Conservation (phyloP, 441 rosid species). For the Adansonia gregorii region DNA sequence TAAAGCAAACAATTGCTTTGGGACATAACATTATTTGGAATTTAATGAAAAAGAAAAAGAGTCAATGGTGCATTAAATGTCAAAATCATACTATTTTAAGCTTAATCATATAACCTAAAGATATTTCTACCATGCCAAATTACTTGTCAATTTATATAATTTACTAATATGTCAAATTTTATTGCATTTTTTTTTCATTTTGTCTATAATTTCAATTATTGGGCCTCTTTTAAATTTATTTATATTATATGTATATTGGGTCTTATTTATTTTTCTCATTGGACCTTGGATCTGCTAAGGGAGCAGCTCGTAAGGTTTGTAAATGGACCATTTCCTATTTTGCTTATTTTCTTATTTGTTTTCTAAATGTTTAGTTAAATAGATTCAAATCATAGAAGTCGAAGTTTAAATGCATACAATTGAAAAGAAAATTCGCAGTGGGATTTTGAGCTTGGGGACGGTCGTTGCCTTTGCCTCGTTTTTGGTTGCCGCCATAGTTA, state of each 20-base stretch:
- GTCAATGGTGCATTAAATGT: not conserved
- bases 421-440: not conserved
- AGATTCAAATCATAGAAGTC: not conserved
- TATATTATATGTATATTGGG: not conserved
- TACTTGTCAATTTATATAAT: no score
- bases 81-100: not conserved
- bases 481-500: slow-evolving; percentile 14
- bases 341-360: no score
- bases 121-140: no score
- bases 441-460: no score
- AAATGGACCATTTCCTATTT: not conserved
- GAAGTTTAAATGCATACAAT: not conserved
- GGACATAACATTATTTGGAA: not conserved
- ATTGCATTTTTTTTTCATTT: no score
- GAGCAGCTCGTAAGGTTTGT: not conserved
- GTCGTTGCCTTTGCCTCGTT: not conserved
- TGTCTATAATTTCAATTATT: no score
- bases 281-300: not conserved
- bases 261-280: no score
- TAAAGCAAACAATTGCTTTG: not conserved
- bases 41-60: no score
- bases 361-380: not conserved
- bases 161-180: no score
- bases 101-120: no score
- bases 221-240: no score